These are phyloP conservation scores for Butyriboletus loyo DNA, from an alignment of 768 basidiomycete genomes.

Conservation along the genomic window DNA sequence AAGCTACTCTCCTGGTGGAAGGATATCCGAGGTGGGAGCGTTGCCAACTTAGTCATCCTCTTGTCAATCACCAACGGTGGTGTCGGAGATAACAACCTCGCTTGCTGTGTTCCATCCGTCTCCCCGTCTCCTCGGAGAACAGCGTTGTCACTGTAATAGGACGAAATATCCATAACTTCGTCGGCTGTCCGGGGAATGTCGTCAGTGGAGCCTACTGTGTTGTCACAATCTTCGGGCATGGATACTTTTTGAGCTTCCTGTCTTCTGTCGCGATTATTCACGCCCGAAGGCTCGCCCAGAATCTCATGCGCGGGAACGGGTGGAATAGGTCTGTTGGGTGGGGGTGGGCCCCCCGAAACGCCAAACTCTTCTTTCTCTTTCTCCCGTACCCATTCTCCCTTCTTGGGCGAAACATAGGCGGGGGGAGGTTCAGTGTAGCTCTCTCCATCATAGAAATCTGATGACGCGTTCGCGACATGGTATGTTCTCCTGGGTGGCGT, in stretches of 20 bases:
- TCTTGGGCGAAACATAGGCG: constrained; percentile 37
- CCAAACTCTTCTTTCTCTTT: constrained; percentile 19
- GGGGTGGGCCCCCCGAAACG: not conserved
- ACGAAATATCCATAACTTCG: constrained; percentile 29
- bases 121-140: constrained; percentile 6
- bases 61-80: constrained; percentile 34
- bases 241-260: not conserved
- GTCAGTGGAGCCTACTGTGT: not conserved
- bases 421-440: constrained; percentile 43
- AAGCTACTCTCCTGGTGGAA: constrained; percentile 49
- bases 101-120: constrained; percentile 5
- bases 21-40: constrained; percentile 51
- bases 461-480: constrained; percentile 40
- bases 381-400: constrained; percentile 1
- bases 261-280: not conserved
- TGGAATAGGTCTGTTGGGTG: constrained; percentile 20
- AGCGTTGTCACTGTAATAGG: constrained; percentile 13
- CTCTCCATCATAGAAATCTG: constrained; percentile 20
- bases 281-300: constrained; percentile 7
- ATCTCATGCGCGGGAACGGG: constrained; percentile 4
- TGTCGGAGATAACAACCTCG: constrained; percentile 16
- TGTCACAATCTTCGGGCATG: not conserved
- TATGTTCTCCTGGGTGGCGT: constrained; percentile 41
- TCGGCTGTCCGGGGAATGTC: constrained; percentile 25
- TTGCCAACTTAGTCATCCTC: constrained; percentile 15